phyloP scores from a whole-genome alignment of 805 yeast genomes.

The Metschnikowia similis region DNA sequence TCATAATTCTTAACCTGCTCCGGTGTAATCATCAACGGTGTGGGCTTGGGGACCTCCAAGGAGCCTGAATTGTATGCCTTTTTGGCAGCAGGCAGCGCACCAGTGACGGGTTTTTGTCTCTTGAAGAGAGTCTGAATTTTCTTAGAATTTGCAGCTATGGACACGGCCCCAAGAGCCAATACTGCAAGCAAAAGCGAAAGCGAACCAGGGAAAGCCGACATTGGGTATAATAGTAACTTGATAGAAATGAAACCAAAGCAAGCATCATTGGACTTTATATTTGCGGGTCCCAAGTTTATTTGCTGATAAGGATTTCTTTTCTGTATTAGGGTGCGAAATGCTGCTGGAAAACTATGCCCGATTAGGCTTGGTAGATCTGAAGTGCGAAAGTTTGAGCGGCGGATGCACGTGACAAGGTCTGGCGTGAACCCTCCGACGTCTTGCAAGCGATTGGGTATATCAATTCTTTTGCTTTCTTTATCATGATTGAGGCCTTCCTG shows the following conservation, averaged over 20 bases:
- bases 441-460: too few species aligned
- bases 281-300: too few species aligned
- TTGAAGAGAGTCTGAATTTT: background rate
- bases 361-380: background rate
- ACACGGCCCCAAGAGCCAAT: background rate
- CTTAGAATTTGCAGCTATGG: background rate
- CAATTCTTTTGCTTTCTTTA: too few species aligned
- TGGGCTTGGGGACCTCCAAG: conserved; percentile 39
- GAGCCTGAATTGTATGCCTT: background rate
- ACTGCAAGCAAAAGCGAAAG: conserved; percentile 1
- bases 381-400: background rate
- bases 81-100: background rate
- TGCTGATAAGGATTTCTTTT: conserved; percentile 1
- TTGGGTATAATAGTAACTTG: background rate
- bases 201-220: background rate
- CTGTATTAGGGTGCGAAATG: conserved; percentile 6
- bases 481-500: too few species aligned
- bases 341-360: conserved; percentile 3
- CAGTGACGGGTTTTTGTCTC: background rate
- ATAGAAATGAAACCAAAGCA: background rate
- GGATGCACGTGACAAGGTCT: background rate
- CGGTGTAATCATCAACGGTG: conserved; percentile 60
- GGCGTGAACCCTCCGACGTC: too few species aligned
- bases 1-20: conserved; percentile 63
- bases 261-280: background rate